Evolutionary conservation across 805 yeast genomes (phyloP), one percentile per base, ranked within the genome.

Genomic region (Isabelozyma heimii): DNA sequence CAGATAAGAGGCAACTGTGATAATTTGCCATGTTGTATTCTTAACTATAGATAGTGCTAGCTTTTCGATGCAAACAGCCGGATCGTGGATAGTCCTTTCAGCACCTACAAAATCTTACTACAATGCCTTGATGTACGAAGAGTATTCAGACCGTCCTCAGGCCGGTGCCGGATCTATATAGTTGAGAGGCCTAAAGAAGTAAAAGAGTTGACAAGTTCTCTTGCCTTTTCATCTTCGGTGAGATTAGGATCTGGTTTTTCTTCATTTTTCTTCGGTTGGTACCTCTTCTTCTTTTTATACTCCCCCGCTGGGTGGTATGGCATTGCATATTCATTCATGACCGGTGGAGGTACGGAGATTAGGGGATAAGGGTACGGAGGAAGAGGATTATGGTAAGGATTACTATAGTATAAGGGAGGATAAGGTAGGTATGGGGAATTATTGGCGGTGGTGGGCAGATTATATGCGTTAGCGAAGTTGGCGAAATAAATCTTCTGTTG

Each of bases 161-260:
- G 24, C 24, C 24, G 24, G 24, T 20, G 24, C 24, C 24, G 35
- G 2, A 30, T 9, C 35, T 30, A 30, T 30, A 30, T 30, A 9
- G 30, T 16, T n/a, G 47, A 40, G 9, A 48, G 17, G 4, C 50
- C 52, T 42, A 49, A 5, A 5, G 42, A 20, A 9, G 12, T 52
- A 45, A 66, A 57, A 4, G 69, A 59, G 40, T 60, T 53, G 8
- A 64, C 68, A 49, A 67, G 54, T 2, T 64, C 67, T 30, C 69
- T 52, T 7, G 70, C 70, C 48, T 58, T 62, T 28, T 62, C 61
- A 28, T 64, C 69, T 26, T 66, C 69, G 43, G 53, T 56, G 37
- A 56, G 40, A 24, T 47, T 52, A 7, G 14, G 12, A 37, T 37
- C 17, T n/a, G 17, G 10, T n/a, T 37, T 37, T 24, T 44, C 48